These are phyloP conservation scores for Penicillium palitans DNA, from an alignment of 2,329 filamentous ascomycete species.

Conservation along the genomic window DNA sequence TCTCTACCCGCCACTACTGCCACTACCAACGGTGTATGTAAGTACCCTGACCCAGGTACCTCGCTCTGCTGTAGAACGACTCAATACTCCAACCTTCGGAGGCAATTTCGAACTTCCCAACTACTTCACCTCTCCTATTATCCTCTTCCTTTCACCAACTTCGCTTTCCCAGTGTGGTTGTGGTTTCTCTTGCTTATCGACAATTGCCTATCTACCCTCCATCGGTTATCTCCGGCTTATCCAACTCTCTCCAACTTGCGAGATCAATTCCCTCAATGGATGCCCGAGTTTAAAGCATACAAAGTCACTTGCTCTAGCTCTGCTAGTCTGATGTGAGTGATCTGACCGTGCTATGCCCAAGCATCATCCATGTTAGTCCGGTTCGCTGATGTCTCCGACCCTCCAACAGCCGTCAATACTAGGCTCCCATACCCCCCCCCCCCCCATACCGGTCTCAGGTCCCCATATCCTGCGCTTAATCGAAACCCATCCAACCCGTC, in stretches of 20 bases:
- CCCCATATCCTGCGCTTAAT: constrained; percentile 19
- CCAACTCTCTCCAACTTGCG: constrained; percentile 22
- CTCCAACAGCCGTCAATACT: constrained; percentile 10
- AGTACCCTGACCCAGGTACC: constrained; percentile 23
- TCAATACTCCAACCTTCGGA: constrained; percentile 16
- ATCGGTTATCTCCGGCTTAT: constrained; percentile 35
- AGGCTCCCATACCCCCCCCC: constrained; percentile 14
- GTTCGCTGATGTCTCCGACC: constrained; percentile 9
- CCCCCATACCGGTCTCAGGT: constrained; percentile 23
- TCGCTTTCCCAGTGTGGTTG: constrained; percentile 1
- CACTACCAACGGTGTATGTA: constrained; percentile 14
- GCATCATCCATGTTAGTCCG: not conserved
- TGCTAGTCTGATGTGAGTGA: constrained; percentile 10
- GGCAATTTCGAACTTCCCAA: constrained; percentile 21
- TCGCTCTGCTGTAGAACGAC: constrained; percentile 8
- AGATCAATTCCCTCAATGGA: constrained; percentile 19
- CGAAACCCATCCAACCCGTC: not conserved
- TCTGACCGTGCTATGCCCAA: not conserved
- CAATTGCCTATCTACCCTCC: constrained; percentile 28
- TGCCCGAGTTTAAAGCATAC: constrained; percentile 10
- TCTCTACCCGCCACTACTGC: constrained; percentile 15
- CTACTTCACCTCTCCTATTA: constrained; percentile 10
- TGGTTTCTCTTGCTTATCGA: constrained; percentile 10
- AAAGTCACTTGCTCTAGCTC: constrained; percentile 12
- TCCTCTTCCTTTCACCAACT: constrained; percentile 4